These are phyloP conservation scores for Russula dissimulans DNA, from an alignment of 768 basidiomycete species.

Conservation along the genomic window DNA sequence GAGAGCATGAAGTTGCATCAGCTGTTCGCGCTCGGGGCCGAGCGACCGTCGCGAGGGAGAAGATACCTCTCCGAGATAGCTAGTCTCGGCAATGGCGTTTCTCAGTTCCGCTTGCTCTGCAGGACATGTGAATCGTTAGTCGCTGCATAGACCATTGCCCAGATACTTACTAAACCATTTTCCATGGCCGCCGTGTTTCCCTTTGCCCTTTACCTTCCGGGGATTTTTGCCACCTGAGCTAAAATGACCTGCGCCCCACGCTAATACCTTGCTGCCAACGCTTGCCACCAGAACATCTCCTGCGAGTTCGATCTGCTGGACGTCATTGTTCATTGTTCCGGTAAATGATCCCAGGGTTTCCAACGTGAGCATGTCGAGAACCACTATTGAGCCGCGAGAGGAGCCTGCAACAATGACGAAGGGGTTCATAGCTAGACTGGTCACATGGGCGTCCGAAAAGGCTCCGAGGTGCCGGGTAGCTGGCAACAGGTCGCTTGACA, in stretches of 20 bases:
- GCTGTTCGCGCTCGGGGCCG: constrained; percentile 50
- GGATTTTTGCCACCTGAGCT: constrained; percentile 26
- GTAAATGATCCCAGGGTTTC: constrained; percentile 46
- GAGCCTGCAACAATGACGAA: constrained; percentile 60
- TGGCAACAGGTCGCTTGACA: constrained; percentile 18
- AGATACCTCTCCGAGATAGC: constrained; percentile 44
- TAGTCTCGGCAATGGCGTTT: constrained; percentile 53
- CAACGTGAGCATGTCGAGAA: constrained; percentile 63
- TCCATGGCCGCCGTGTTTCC: constrained; percentile 19
- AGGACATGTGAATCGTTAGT: not conserved
- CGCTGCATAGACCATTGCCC: not conserved
- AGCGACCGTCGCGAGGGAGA: constrained; percentile 29
- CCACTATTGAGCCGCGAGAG: constrained; percentile 43
- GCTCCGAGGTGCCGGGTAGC: constrained; percentile 50
- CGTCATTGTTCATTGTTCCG: constrained; percentile 33
- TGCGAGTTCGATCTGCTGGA: constrained; percentile 50
- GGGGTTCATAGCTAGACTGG: constrained; percentile 53
- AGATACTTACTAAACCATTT: constrained; percentile 33
- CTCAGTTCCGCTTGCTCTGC: constrained; percentile 57
- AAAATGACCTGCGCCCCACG: constrained; percentile 55
- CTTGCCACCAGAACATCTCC: constrained; percentile 48
- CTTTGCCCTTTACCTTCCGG: constrained; percentile 22
- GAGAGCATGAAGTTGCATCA: constrained; percentile 44
- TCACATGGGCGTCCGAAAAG: constrained; percentile 53
- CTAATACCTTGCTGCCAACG: constrained; percentile 52